Evolutionary conservation across 2,329 filamentous ascomycete genomes (phyloP), one percentile per base, ranked within the genome.

Genomic region (Thermothelomyces thermophilus): DNA sequence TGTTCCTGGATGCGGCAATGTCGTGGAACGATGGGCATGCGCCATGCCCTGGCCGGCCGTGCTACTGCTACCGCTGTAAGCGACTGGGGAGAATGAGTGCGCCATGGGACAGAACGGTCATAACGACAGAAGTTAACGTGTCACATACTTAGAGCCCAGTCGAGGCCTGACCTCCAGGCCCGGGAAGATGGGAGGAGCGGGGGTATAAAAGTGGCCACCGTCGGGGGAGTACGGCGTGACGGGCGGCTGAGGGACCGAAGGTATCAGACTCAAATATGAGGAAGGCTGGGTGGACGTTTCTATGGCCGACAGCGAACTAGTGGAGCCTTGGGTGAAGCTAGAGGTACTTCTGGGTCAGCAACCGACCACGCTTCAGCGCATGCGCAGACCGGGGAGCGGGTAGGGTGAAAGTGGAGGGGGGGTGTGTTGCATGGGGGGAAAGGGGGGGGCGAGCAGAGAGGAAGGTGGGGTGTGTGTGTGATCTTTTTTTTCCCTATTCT

Each of bases 281-380:
- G 75, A 67, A 55, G 74, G 69, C 62, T 77, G 74, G 48, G 72
- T 62, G 56, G 74, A 64, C 55, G 64, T 73, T 64, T 80, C 76
- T 66, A 80, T 71, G 58, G 73, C 72, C 59, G 79, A 68, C 60
- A 76, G 69, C 56, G 75, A 71, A 55, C 70, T 70, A 64, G 66
- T 72, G 60, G 74, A 67, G 61, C 79, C 76, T 63, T 77, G 75
- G 62, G 68, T 73, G 68, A 78, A 80, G 72, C 77, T 80, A 65
- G 49, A 47, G 42, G 55, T 58, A 52, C 22, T 46, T 61, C 62
- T 49, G 48, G 57, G 64, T 70, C 56, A 69, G 66, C 60, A 54
- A 51, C 55, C 55, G 57, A 55, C 56, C 59, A 56, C 50, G 46
- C 53, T 42, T 52, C 53, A 53, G 52, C 34, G 55, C 55, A 58